Conservation (phyloP, 108 stramenopile species). For the Nitzschia sp. region DNA sequence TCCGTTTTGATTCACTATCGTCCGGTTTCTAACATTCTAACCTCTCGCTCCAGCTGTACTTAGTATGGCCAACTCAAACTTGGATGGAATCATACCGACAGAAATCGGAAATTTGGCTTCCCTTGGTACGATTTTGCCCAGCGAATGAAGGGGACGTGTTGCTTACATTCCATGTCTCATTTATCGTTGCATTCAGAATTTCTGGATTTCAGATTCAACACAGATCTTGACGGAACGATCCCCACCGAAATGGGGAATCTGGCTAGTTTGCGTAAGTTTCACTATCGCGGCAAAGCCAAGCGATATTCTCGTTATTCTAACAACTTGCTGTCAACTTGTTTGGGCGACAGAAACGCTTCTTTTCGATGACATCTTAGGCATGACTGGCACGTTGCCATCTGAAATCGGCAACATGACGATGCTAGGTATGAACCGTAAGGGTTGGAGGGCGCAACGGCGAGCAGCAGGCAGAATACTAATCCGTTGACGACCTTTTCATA, state of each 20-base stretch:
- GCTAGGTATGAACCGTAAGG: neutral
- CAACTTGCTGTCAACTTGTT: neutral
- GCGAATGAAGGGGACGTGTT: too few species aligned
- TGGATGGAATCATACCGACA: neutral
- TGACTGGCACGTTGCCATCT: neutral
- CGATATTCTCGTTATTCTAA: neutral
- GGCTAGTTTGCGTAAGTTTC: neutral
- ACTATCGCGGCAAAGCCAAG: neutral
- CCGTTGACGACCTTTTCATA: too few species aligned
- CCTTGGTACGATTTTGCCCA: neutral
- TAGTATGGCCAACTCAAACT: neutral
- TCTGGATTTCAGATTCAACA: neutral
- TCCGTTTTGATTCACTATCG: too few species aligned
- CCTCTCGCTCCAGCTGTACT: neutral
- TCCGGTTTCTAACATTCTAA: too few species aligned
- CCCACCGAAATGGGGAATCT: conserved; percentile 5
- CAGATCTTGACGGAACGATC: neutral
- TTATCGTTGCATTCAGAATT: too few species aligned
- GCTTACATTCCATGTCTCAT: too few species aligned
- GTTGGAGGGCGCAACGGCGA: neutral
- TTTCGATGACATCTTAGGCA: neutral
- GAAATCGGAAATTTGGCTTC: neutral
- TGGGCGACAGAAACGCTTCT: neutral
- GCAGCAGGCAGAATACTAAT: neutral
- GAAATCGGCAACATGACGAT: neutral